phyloP scores from a whole-genome alignment of 805 yeast genomes.

The Candida germanica region DNA sequence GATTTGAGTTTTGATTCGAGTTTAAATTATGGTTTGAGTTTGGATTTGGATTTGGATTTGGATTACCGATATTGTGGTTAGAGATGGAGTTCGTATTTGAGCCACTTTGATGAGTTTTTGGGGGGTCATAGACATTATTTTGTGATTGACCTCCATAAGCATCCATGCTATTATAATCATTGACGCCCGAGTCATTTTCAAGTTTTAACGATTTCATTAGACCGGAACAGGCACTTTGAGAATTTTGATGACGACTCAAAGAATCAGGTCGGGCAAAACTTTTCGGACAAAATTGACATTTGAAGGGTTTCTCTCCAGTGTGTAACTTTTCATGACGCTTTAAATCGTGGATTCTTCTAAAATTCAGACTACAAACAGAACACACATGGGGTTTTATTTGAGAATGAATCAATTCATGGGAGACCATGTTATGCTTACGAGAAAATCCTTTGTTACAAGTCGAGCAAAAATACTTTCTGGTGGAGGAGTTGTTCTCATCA shows the following conservation, averaged over 20 bases:
- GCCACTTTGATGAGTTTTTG: no score
- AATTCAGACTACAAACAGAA: constrained; percentile 54
- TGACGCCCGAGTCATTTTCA: no score
- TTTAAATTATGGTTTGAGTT: no score
- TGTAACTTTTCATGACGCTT: constrained; percentile 74
- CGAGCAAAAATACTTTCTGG: constrained; percentile 39
- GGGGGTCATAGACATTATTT: no score
- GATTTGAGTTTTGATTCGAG: no score
- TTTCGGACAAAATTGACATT: constrained; percentile 58
- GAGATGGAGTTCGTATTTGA: no score
- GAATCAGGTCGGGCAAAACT: constrained; percentile 77
- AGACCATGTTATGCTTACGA: constrained; percentile 69
- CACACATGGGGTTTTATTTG: constrained; percentile 63
- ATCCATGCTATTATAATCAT: no score
- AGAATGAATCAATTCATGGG: constrained; percentile 69
- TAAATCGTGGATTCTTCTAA: constrained; percentile 73
- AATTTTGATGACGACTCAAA: constrained; percentile 60
- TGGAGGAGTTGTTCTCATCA: background rate
- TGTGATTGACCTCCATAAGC: no score
- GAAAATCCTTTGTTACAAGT: constrained; percentile 65
- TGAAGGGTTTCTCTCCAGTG: constrained; percentile 69
- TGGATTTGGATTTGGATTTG: no score
- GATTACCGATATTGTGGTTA: no score
- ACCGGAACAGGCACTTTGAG: constrained; percentile 35
- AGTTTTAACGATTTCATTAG: constrained; percentile 1